Evolutionary conservation across 176 grass and related monocot species (phyloP), one percentile per base, ranked within the genome.

Genomic region (Poa annua): DNA sequence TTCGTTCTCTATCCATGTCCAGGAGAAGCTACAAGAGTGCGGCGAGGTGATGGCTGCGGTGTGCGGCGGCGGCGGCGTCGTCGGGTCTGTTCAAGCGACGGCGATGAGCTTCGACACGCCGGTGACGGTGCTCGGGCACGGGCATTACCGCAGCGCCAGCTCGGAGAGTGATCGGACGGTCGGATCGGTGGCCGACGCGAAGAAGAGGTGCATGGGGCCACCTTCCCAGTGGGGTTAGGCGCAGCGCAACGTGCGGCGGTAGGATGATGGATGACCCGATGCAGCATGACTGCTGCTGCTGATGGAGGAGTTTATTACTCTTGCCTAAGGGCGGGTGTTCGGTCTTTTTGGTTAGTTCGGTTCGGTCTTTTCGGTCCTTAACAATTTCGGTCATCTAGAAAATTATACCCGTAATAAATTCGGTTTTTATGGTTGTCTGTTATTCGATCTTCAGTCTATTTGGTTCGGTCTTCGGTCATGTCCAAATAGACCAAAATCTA

Each of bases 21-120:
- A 99, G 97, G 97, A 89, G 78, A 89, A 80, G 77, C 59, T 99
- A 41, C 89, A 86, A 41, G 91, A 94, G 71, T 99, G 97, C 86
- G 87, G 88, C 62, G 85, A 85, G 35, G 77, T 85, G 70, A 85
- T 99, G 78, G 83, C 73, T 1, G 80, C 82, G 20, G 84, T 70
- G 6, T 59, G 77, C 50, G 80, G 88, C 64, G 8, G 88, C 64
- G 8, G 51, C 45, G 85, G 84, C n/a, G 25, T 83, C 68, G 29
- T 44, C 59, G 85, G 88, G 60, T 12, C 44, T 10, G 11, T 16
- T 34, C 3, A 12, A 12, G 13, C 45, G 19, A 45, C 54, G 29
- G 71, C 78, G 14, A 49, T 84, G 60, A 99, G 87, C 11, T 96
- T 83, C 11, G 87, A 96, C 45, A 99, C 97, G 64, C 97, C 97